phyloP scores from a whole-genome alignment of 2,329 filamentous ascomycete genomes.

The Orbilia quercus region DNA sequence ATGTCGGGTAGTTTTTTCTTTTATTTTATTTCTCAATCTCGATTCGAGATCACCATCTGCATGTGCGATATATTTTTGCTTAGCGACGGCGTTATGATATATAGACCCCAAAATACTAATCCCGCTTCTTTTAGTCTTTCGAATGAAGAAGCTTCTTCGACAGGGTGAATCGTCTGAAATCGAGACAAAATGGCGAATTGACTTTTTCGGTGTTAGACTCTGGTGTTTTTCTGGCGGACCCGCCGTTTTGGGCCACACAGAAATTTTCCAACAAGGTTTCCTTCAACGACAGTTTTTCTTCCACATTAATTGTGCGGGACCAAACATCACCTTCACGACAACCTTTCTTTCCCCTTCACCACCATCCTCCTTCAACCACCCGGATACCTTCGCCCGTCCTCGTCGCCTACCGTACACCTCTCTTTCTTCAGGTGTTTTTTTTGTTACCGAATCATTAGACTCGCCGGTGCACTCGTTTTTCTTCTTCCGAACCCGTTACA shows the following conservation, averaged over 20 bases:
- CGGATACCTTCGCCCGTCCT: constrained; percentile 1
- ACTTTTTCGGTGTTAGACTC: constrained; percentile 20
- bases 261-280: constrained; percentile 56
- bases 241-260: constrained; percentile 42
- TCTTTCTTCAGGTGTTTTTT: not conserved
- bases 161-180: too few relatives aligned
- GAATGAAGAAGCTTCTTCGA: constrained; percentile 1
- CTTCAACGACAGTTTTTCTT: constrained; percentile 41
- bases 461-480: constrained; percentile 1
- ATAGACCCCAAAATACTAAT: constrained; percentile 21
- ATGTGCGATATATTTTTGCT: constrained; percentile 27
- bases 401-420: constrained; percentile 1
- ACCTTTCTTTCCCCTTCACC: not conserved
- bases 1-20: constrained; percentile 19
- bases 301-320: constrained; percentile 1
- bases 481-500: not conserved
- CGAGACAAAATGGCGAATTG: too few relatives aligned
- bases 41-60: constrained; percentile 22
- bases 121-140: constrained; percentile 1
- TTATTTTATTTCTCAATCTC: too few relatives aligned
- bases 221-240: constrained; percentile 20
- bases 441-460: not conserved
- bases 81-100: constrained; percentile 54
- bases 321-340: constrained; percentile 25
- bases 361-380: constrained; percentile 17